Conservation (phyloP, 495 filamentous ascomycete species). For the Neurospora sp. region DNA sequence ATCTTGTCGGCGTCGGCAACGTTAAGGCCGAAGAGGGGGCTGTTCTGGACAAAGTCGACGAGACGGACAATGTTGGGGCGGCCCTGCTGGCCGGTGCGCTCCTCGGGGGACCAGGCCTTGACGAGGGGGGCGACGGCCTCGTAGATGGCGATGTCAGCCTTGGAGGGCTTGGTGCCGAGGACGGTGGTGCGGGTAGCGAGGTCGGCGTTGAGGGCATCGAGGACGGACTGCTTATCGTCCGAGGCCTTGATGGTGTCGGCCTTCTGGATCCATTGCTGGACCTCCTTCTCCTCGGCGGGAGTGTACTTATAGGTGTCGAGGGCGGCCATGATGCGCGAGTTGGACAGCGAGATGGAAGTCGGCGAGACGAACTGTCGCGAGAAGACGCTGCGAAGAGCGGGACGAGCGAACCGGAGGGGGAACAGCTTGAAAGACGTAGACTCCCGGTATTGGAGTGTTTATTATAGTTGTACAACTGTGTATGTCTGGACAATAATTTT, state of each 20-base stretch:
- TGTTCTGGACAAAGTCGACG: constrained; percentile 91
- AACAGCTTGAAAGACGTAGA: constrained; percentile 36
- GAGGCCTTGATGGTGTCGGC: constrained; percentile 51
- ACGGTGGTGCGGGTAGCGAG: constrained; percentile 81
- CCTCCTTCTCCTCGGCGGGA: constrained; percentile 67
- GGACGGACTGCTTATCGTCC: constrained; percentile 50
- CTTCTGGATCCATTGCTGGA: constrained; percentile 76
- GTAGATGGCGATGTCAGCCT: constrained; percentile 83
- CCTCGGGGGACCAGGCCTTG: constrained; percentile 69
- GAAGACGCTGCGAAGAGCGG: constrained; percentile 35
- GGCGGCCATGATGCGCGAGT: constrained; percentile 40
- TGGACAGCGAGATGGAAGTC: neutral
- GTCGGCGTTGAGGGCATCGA: constrained; percentile 72
- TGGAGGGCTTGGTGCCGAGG: constrained; percentile 80
- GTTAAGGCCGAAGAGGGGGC: constrained; percentile 61
- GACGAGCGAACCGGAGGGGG: constrained; percentile 28
- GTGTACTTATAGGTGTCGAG: constrained; percentile 62
- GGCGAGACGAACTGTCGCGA: constrained; percentile 4
- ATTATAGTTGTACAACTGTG: neutral
- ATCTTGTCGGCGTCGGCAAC: constrained; percentile 70
- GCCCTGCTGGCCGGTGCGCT: constrained; percentile 83
- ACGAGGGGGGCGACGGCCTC: constrained; percentile 69
- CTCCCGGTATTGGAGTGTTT: neutral
- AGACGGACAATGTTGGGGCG: constrained; percentile 86
- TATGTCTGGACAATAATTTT: constrained; percentile 10